phyloP scores from a whole-genome alignment of 2,329 filamentous ascomycete species.

The Xylariaceae sp. region DNA sequence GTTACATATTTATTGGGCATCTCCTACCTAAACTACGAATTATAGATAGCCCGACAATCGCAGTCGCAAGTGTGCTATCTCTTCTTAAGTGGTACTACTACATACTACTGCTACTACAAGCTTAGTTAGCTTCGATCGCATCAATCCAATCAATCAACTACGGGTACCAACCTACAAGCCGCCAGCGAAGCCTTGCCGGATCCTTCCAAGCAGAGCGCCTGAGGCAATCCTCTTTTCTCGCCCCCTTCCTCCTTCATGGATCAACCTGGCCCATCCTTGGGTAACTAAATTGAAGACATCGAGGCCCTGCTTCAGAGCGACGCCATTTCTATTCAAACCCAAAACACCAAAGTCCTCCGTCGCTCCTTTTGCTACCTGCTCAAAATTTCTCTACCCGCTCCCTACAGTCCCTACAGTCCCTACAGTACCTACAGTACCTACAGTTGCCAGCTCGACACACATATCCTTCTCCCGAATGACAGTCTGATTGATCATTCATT shows the following conservation, averaged over 20 bases:
- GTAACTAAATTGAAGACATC: constrained; percentile 20
- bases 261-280: constrained; percentile 23
- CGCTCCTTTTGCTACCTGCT: constrained; percentile 5
- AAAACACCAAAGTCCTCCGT: constrained; percentile 8
- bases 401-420: background rate
- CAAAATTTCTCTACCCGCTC: background rate
- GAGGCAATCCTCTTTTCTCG: constrained; percentile 20
- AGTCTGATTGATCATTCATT: constrained; percentile 10
- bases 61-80: too few species aligned
- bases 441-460: background rate
- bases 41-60: too few species aligned
- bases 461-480: constrained; percentile 15
- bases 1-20: too few species aligned
- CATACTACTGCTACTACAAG: background rate
- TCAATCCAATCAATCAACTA: background rate
- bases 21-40: too few species aligned
- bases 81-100: too few species aligned
- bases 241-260: constrained; percentile 21
- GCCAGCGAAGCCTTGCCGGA: background rate
- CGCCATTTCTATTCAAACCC: constrained; percentile 1
- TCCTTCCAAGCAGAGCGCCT: constrained; percentile 1
- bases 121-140: background rate
- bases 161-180: background rate
- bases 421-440: background rate
- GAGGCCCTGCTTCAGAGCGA: constrained; percentile 19